Conservation (phyloP, 2,329 filamentous ascomycete species). For the Lanzia echinophila region DNA sequence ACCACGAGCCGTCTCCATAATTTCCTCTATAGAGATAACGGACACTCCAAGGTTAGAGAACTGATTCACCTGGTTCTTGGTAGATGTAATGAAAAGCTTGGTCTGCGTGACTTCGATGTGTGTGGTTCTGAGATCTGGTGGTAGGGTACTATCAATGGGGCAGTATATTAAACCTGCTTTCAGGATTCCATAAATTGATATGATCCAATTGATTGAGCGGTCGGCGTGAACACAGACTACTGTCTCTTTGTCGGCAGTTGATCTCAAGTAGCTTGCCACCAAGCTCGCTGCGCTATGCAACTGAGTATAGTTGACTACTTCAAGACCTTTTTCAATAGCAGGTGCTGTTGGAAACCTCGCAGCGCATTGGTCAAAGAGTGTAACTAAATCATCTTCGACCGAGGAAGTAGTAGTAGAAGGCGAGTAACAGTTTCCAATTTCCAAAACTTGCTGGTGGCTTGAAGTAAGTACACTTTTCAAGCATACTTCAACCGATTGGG, state of each 20-base stretch:
- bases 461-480: not conserved
- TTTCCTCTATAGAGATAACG: not conserved
- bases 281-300: not conserved
- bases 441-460: not conserved
- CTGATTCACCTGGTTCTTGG: not conserved
- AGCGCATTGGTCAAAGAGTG: constrained; percentile 1
- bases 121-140: constrained; percentile 17
- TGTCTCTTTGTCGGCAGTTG: constrained; percentile 32
- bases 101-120: constrained; percentile 23
- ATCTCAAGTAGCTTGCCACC: not conserved
- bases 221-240: constrained; percentile 38
- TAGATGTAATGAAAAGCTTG: constrained; percentile 24
- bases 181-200: constrained; percentile 31
- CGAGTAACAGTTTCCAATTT: constrained; percentile 5
- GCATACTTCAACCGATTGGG: not conserved
- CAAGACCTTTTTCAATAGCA: not conserved
- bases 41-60: not conserved
- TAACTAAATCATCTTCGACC: constrained; percentile 8
- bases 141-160: constrained; percentile 25
- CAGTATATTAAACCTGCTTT: constrained; percentile 31
- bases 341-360: not conserved
- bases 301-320: not conserved
- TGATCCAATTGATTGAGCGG: constrained; percentile 40
- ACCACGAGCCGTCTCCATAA: not conserved
- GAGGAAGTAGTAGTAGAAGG: not conserved